Conservation (phyloP, 768 basidiomycete genomes). For the Cystofilobasidium ferigula region DNA sequence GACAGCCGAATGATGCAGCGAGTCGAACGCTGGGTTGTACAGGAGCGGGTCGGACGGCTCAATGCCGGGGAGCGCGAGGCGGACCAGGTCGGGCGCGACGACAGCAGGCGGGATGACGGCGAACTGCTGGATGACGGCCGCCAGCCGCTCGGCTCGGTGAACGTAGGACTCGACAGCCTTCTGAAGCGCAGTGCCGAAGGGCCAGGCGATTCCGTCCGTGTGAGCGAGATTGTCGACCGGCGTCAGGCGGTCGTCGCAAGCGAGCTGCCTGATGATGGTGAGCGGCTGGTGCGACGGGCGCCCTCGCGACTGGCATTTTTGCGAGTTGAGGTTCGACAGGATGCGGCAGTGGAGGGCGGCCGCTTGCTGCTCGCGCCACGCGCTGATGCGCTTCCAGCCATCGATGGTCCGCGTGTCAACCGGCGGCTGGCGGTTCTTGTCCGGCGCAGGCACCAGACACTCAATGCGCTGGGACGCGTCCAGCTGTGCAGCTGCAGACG, state of each 20-base stretch:
- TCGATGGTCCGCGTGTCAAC: constrained; percentile 62
- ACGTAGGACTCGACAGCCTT: constrained; percentile 54
- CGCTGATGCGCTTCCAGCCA: constrained; percentile 54
- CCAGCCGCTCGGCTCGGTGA: constrained; percentile 50
- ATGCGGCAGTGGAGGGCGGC: constrained; percentile 56
- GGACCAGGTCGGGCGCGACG: constrained; percentile 63
- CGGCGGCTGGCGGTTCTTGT: constrained; percentile 45
- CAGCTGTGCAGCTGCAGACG: not conserved
- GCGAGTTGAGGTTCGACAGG: constrained; percentile 59
- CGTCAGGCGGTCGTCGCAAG: constrained; percentile 38
- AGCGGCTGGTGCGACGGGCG: constrained; percentile 39
- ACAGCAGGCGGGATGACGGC: constrained; percentile 69
- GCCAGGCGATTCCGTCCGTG: constrained; percentile 36
- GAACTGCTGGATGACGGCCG: constrained; percentile 53
- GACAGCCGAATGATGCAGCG: constrained; percentile 61
- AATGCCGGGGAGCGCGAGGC: constrained; percentile 49
- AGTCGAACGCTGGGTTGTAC: constrained; percentile 54
- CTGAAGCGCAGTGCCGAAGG: constrained; percentile 41
- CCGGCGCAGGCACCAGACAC: constrained; percentile 4
- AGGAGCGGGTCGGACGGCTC: too few relatives aligned
- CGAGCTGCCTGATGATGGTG: constrained; percentile 32
- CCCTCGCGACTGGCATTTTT: constrained; percentile 49
- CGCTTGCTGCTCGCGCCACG: constrained; percentile 45
- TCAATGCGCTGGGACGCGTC: not conserved
- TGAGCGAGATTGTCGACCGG: constrained; percentile 43